These are phyloP conservation scores for Penicillium ucsense DNA, from an alignment of 495 filamentous ascomycete genomes.

Conservation along the genomic window DNA sequence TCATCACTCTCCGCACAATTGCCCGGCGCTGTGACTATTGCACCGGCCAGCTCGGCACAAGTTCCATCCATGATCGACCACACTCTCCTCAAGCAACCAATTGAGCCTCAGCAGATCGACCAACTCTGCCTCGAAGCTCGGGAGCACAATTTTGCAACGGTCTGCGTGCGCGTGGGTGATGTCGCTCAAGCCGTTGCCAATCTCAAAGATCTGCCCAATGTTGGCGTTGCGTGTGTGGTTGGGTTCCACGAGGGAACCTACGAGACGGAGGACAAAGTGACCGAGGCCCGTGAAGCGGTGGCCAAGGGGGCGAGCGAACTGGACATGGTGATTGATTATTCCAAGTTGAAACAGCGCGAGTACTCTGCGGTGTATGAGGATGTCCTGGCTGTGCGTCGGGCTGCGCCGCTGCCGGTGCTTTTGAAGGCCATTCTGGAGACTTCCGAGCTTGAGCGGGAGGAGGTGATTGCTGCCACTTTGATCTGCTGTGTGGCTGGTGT, in stretches of 20 bases:
- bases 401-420: conserved; percentile 35
- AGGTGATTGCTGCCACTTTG: conserved; percentile 52
- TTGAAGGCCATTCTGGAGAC: conserved; percentile 64
- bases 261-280: conserved; percentile 41
- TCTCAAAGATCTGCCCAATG: conserved; percentile 35
- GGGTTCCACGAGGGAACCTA: conserved; percentile 59
- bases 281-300: conserved; percentile 48
- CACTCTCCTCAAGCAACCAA: conserved; percentile 49
- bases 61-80: conserved; percentile 51
- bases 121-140: conserved; percentile 53
- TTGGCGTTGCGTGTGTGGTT: conserved; percentile 52
- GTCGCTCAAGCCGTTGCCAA: conserved; percentile 44
- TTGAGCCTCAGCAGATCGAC: conserved; percentile 46
- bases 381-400: conserved; percentile 43
- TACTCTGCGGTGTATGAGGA: conserved; percentile 50
- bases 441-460: conserved; percentile 40
- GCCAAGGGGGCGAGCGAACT: conserved; percentile 50
- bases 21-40: conserved; percentile 11
- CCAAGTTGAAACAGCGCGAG: conserved; percentile 36
- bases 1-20: conserved; percentile 12
- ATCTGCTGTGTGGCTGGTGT: conserved; percentile 50
- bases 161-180: conserved; percentile 47
- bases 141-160: conserved; percentile 47
- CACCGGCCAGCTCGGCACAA: conserved; percentile 10
- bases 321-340: conserved; percentile 59